Percentiles rank a stretch among this genome's conserved stretches.
These are phyloP conservation scores for Botrytis porri DNA, from an alignment of 2,329 filamentous ascomycete genomes.

Conservation along the genomic window DNA sequence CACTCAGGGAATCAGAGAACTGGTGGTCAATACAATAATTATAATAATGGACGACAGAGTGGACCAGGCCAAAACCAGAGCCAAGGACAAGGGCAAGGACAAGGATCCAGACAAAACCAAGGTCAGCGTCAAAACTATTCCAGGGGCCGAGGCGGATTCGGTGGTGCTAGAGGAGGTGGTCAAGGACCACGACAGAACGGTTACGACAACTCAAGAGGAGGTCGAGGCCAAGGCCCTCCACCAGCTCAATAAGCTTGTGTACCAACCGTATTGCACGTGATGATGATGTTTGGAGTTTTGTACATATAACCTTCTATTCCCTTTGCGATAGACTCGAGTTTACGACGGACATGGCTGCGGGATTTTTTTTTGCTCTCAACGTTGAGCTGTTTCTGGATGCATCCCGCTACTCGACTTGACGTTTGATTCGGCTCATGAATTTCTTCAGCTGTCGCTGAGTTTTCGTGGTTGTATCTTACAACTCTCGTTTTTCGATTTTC, in stretches of 20 bases:
- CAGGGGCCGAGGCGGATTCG: conserved; percentile 19
- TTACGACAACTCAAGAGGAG: conserved; percentile 36
- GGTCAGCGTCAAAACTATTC: conserved; percentile 18
- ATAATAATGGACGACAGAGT: conserved; percentile 34
- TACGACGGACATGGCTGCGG: conserved; percentile 23
- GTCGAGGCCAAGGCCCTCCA: conserved; percentile 34
- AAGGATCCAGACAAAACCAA: conserved; percentile 29
- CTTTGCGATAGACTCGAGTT: conserved; percentile 35
- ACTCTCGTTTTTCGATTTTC: conserved; percentile 32
- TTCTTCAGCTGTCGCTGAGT: conserved; percentile 26
- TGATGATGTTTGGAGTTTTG: conserved; percentile 32
- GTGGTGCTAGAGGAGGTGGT: conserved; percentile 33
- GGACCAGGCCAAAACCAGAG: conserved; percentile 30
- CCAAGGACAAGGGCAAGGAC: conserved; percentile 33
- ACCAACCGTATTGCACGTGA: conserved; percentile 19
- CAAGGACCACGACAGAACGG: conserved; percentile 33
- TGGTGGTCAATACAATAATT: conserved; percentile 25
- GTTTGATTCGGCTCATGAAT: conserved; percentile 25
- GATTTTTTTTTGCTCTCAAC: conserved; percentile 28
- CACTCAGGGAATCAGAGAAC: conserved; percentile 29
- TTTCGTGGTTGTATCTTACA: conserved; percentile 39
- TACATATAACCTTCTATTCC: conserved; percentile 37
- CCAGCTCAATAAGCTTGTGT: conserved; percentile 33
- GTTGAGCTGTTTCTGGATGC: conserved; percentile 25
- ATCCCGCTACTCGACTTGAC: conserved; percentile 22